phyloP scores from a whole-genome alignment of 2,329 filamentous ascomycete species.

The Talaromyces rugulosus region DNA sequence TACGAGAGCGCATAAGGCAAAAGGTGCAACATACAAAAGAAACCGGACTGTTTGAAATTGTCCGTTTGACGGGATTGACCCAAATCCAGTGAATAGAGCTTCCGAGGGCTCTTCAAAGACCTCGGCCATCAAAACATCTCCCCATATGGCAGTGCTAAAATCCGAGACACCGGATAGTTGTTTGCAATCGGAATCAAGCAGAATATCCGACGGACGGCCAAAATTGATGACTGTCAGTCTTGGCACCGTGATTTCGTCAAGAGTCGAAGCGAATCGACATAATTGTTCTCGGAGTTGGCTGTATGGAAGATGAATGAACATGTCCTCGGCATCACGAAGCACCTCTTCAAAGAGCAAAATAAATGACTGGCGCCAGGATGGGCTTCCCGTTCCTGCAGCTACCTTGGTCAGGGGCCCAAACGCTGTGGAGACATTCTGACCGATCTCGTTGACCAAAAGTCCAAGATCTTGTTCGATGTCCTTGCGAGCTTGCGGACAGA shows the following conservation, averaged over 20 bases:
- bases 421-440: slow-evolving; percentile 41
- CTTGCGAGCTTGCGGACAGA: slow-evolving; percentile 26
- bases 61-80: slow-evolving; percentile 19
- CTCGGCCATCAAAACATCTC: slow-evolving; percentile 52
- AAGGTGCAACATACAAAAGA: slow-evolving; percentile 27
- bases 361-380: slow-evolving; percentile 54
- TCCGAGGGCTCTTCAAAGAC: slow-evolving; percentile 39
- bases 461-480: slow-evolving; percentile 34
- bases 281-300: slow-evolving; percentile 50
- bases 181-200: slow-evolving; percentile 47
- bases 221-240: slow-evolving; percentile 50
- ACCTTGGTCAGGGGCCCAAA: slow-evolving; percentile 52
- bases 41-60: slow-evolving; percentile 26
- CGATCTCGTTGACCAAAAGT: slow-evolving; percentile 37
- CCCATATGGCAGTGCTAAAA: slow-evolving; percentile 53
- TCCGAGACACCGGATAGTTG: slow-evolving; percentile 50
- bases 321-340: slow-evolving; percentile 56
- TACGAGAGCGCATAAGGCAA: not conserved
- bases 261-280: slow-evolving; percentile 37
- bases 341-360: slow-evolving; percentile 48
- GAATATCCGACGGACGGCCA: slow-evolving; percentile 46
- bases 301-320: slow-evolving; percentile 55
- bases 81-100: slow-evolving; percentile 35
- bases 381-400: slow-evolving; percentile 40
- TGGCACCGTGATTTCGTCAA: slow-evolving; percentile 50